Percentiles rank a stretch among this genome's conserved stretches.
Conservation (phyloP, 2,329 filamentous ascomycete genomes). For the Metarhizium humberi region DNA sequence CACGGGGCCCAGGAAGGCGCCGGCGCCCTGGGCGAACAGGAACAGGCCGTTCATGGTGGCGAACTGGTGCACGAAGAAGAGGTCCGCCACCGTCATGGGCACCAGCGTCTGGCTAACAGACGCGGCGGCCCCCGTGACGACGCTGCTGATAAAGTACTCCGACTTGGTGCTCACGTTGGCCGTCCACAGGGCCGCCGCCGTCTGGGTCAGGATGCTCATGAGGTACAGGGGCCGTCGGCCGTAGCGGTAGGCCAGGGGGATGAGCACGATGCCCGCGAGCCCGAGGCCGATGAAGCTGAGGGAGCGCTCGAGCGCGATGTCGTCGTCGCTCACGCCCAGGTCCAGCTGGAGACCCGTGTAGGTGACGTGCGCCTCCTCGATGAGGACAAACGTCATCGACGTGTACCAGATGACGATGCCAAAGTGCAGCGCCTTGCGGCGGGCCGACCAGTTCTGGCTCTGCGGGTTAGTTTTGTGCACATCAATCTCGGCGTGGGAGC, state of each 20-base stretch:
- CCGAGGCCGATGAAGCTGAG: constrained; percentile 10
- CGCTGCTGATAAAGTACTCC: constrained; percentile 27
- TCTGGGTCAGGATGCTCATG: constrained; percentile 27
- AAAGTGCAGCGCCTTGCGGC: neutral
- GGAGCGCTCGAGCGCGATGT: neutral
- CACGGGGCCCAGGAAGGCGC: constrained; percentile 13
- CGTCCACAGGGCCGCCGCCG: constrained; percentile 27
- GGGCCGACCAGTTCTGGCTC: neutral
- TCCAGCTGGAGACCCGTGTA: neutral
- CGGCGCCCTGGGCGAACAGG: constrained; percentile 17
- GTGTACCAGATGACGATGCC: neutral
- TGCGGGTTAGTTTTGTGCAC: too few relatives aligned
- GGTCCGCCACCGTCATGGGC: constrained; percentile 26
- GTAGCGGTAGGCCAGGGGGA: constrained; percentile 15
- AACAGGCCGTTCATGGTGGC: constrained; percentile 20
- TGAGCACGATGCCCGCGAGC: constrained; percentile 12
- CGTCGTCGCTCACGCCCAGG: neutral
- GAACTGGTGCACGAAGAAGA: constrained; percentile 21
- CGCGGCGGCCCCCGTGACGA: constrained; percentile 23
- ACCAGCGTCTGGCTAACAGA: constrained; percentile 29
- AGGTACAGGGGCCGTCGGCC: constrained; percentile 15
- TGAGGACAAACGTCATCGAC: neutral
- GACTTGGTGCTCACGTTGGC: constrained; percentile 25
- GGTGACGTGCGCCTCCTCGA: neutral
- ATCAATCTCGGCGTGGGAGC: too few relatives aligned